Evolutionary conservation across 1,284 basidiomycete genomes (phyloP).

Genomic region (Chalciporus sp.): DNA sequence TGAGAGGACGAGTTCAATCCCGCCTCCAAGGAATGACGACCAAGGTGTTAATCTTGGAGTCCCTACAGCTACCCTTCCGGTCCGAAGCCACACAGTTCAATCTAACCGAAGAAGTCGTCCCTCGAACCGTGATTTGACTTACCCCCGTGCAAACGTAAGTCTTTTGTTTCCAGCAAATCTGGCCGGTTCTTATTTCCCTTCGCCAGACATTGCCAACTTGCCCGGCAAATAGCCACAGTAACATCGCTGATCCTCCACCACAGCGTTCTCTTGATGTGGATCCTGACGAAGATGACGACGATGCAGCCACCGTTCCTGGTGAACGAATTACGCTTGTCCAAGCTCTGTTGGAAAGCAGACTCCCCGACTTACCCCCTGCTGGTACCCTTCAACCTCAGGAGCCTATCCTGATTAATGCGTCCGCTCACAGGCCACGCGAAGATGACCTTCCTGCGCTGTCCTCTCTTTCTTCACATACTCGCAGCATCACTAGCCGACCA

Average conservation of each 20-base stretch:
- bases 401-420: slow-evolving; percentile 58
- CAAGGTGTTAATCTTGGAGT: slow-evolving; percentile 14
- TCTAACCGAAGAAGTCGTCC: slow-evolving; percentile 56
- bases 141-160: slow-evolving; percentile 41
- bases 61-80: slow-evolving; percentile 26
- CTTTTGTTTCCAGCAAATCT: slow-evolving; percentile 46
- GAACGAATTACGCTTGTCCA: slow-evolving; percentile 73
- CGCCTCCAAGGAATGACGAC: slow-evolving; percentile 28
- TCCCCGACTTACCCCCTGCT: slow-evolving; percentile 69
- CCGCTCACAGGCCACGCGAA: slow-evolving; percentile 39
- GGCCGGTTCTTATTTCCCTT: slow-evolving; percentile 63
- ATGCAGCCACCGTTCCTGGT: slow-evolving; percentile 35
- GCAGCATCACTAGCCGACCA: slow-evolving; percentile 29
- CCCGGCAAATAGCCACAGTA: slow-evolving; percentile 21
- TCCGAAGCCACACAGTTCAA: slow-evolving; percentile 34
- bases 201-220: slow-evolving; percentile 57
- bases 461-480: slow-evolving; percentile 38
- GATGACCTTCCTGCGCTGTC: slow-evolving; percentile 50
- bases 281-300: slow-evolving; percentile 67
- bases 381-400: slow-evolving; percentile 68
- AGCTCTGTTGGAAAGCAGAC: slow-evolving; percentile 72
- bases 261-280: slow-evolving; percentile 43
- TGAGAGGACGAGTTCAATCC: slow-evolving; percentile 71
- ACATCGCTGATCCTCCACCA: slow-evolving; percentile 14
- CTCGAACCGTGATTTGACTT: slow-evolving; percentile 62